phyloP scores from a whole-genome alignment of 164 flowering plant species.

The grape (Vitis vinifera) region ASM3070453v1 NC_081814.1:7572001-7572500 shows the following conservation, averaged over 20 bases:
- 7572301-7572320: constrained; percentile 20
- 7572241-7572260: constrained; percentile 8
- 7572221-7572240: constrained; percentile 24
- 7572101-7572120: constrained; percentile 17
- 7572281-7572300: constrained; percentile 14
- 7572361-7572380: constrained; percentile 26
- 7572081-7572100: constrained; percentile 4
- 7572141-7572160: constrained; percentile 37
- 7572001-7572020: no score
- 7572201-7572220: constrained; percentile 21
- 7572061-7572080: no score
- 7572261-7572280: constrained; percentile 14
- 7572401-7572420: constrained; percentile 5
- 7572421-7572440: constrained; percentile 24
- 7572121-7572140: constrained; percentile 21
- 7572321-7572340: constrained; percentile 28
- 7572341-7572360: constrained; percentile 12
- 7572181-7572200: constrained; percentile 31
- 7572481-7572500: constrained; percentile 19
- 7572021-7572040: no score
- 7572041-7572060: no score
- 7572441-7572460: constrained; percentile 26
- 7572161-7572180: constrained; percentile 35
- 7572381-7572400: constrained; percentile 34
- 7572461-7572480: constrained; percentile 26